These are phyloP conservation scores for Debaryomyces robertsiae DNA, from an alignment of 1,139 yeast genomes.

Conservation along the genomic window DNA sequence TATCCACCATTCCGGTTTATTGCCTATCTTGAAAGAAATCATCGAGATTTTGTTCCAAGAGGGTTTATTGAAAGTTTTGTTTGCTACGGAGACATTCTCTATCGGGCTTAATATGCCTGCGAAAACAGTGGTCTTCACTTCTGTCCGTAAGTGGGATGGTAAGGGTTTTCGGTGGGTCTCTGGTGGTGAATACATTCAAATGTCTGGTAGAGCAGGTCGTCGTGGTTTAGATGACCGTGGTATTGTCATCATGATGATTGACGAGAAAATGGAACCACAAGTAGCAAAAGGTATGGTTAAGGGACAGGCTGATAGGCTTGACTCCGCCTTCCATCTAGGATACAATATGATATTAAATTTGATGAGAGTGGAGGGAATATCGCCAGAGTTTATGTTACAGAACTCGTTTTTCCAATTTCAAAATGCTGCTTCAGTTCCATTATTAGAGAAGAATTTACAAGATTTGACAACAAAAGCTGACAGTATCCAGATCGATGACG, in stretches of 20 bases:
- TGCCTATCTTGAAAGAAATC: conserved; percentile 94
- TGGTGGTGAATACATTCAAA: conserved; percentile 98
- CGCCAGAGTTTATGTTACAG: conserved; percentile 96
- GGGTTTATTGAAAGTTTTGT: conserved; percentile 88
- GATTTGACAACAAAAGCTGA: conserved; percentile 54
- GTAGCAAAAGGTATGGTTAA: conserved; percentile 99
- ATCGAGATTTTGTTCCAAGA: conserved; percentile 97
- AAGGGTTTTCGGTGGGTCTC: conserved; percentile 97
- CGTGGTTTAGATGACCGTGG: conserved; percentile 99
- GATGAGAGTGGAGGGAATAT: conserved; percentile 96
- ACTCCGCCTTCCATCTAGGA: conserved; percentile 95
- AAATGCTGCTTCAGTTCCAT: conserved; percentile 86
- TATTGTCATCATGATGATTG: conserved; percentile 98
- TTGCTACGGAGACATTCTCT: conserved; percentile 98
- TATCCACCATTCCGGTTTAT: conserved; percentile 94
- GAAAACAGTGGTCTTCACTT: conserved; percentile 95
- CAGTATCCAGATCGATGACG: conserved; percentile 66
- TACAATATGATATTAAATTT: conserved; percentile 96
- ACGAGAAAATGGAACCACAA: conserved; percentile 98
- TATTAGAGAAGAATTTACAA: conserved; percentile 65
- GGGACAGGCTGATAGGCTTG: conserved; percentile 95
- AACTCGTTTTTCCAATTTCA: conserved; percentile 95
- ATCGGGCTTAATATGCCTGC: conserved; percentile 99
- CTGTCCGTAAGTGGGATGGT: conserved; percentile 98
- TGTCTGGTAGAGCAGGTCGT: conserved; percentile 99